Percentiles rank a stretch among this genome's conserved stretches.
Conservation (phyloP, 345 rosid genomes). For the Arabidopsis suecica region DNA sequence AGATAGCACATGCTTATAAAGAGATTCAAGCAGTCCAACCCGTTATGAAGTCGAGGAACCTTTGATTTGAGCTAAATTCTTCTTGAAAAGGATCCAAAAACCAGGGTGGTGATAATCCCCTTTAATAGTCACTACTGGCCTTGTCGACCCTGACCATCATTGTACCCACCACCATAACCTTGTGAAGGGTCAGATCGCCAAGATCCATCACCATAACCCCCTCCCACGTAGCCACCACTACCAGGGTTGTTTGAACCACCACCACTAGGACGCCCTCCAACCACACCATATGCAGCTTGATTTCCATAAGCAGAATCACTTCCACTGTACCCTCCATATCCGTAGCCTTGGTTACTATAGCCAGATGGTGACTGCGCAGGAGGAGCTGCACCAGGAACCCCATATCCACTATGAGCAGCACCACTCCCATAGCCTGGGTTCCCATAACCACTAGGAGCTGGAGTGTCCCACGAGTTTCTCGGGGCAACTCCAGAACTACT, state of each 20-base stretch:
- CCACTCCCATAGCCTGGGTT: conserved; percentile 72
- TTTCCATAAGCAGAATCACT: conserved; percentile 74
- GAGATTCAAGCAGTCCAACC: conserved; percentile 82
- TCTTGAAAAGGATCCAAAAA: conserved; percentile 42
- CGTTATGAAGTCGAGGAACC: conserved; percentile 52
- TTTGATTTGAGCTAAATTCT: conserved; percentile 51
- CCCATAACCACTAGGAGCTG: conserved; percentile 81
- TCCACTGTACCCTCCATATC: conserved; percentile 74
- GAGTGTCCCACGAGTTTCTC: conserved; percentile 79
- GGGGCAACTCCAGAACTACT: conserved; percentile 30
- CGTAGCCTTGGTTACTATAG: conserved; percentile 78
- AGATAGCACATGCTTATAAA: conserved; percentile 57
- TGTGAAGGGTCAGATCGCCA: conserved; percentile 80
- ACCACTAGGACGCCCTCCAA: conserved; percentile 58
- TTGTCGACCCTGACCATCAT: conserved; percentile 70
- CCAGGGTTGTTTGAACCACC: conserved; percentile 42
- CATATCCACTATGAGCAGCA: conserved; percentile 65
- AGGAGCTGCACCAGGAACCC: conserved; percentile 57
- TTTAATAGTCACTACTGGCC: conserved; percentile 50
- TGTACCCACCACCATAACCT: conserved; percentile 70
- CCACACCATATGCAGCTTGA: conserved; percentile 70
- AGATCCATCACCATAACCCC: conserved; percentile 69
- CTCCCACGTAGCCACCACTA: conserved; percentile 63
- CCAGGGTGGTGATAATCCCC: conserved; percentile 16
- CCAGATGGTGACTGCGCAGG: conserved; percentile 77